Evolutionary conservation across 345 rosid genomes (phyloP).

Genomic region (Bruguiera sexangula): DNA sequence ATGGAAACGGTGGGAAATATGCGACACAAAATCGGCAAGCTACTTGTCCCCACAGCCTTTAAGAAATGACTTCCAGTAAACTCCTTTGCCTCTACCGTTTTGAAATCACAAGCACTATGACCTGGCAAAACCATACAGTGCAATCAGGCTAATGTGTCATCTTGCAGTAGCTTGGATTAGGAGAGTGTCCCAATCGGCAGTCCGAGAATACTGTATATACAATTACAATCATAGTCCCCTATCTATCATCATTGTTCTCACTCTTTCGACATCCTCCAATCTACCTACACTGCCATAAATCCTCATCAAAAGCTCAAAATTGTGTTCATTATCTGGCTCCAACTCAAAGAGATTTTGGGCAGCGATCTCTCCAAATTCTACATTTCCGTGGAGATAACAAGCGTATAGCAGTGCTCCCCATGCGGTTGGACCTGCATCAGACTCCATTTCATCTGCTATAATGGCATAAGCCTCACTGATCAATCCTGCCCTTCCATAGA

Average conservation of each 20-base stretch:
- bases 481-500: conserved; percentile 71
- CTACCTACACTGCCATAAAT: conserved; percentile 42
- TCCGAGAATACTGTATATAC: background rate
- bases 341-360: conserved; percentile 66
- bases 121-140: too few species aligned
- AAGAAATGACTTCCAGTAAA: too few species aligned
- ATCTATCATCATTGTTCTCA: conserved; percentile 59
- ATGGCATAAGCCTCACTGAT: conserved; percentile 54
- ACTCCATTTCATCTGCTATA: conserved; percentile 51
- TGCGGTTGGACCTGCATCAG: conserved; percentile 72
- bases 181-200: background rate
- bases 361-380: conserved; percentile 64
- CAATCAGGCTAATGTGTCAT: too few species aligned
- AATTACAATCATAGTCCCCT: conserved; percentile 47
- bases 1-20: too few species aligned
- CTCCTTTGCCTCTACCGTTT: too few species aligned
- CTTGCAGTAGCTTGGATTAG: background rate
- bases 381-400: conserved; percentile 58
- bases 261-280: conserved; percentile 41
- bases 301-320: conserved; percentile 67
- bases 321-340: conserved; percentile 76
- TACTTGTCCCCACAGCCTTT: too few species aligned
- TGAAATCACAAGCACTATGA: too few species aligned
- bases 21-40: too few species aligned
- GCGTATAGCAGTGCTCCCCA: conserved; percentile 89